phyloP scores from a whole-genome alignment of 2,329 filamentous ascomycete genomes.

The Penicillium sp. region DNA sequence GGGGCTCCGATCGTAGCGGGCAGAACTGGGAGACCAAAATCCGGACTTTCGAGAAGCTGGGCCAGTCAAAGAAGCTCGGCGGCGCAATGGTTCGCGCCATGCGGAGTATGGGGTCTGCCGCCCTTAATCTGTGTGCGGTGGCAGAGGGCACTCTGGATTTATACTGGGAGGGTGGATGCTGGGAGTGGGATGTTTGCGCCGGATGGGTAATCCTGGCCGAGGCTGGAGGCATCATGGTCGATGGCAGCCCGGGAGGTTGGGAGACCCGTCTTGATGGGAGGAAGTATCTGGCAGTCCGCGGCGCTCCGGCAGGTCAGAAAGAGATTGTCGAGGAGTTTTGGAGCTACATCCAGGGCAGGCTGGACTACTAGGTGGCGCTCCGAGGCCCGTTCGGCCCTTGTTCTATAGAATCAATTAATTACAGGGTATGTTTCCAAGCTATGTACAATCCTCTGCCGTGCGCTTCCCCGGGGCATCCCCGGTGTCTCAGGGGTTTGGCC shows the following conservation, averaged over 20 bases:
- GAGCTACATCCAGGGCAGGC: slow-evolving; percentile 37
- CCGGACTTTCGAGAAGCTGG: slow-evolving; percentile 52
- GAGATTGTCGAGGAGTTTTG: slow-evolving; percentile 45
- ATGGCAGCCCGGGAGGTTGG: slow-evolving; percentile 60
- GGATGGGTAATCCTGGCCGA: slow-evolving; percentile 62
- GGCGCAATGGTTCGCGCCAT: slow-evolving; percentile 63
- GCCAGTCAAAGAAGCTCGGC: slow-evolving; percentile 50
- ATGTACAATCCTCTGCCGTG: slow-evolving; percentile 9
- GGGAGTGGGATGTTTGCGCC: slow-evolving; percentile 66
- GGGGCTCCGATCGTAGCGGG: slow-evolving; percentile 58
- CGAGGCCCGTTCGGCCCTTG: neutral
- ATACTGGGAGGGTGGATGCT: slow-evolving; percentile 66
- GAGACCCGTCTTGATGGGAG: slow-evolving; percentile 56
- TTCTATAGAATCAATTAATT: neutral
- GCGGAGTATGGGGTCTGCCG: slow-evolving; percentile 57
- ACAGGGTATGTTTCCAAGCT: slow-evolving; percentile 16
- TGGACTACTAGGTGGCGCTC: slow-evolving; percentile 33
- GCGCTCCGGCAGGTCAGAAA: slow-evolving; percentile 36
- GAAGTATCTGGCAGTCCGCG: slow-evolving; percentile 49
- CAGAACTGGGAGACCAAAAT: slow-evolving; percentile 58
- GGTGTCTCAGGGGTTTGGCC: neutral
- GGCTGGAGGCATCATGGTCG: slow-evolving; percentile 59
- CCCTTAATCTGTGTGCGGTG: slow-evolving; percentile 60
- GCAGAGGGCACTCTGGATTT: slow-evolving; percentile 57
- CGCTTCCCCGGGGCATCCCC: neutral